Percentiles rank a stretch among this genome's conserved stretches.
Evolutionary conservation across 208 protist genomes (phyloP).

Genomic region (Wallacemonas collosoma): DNA sequence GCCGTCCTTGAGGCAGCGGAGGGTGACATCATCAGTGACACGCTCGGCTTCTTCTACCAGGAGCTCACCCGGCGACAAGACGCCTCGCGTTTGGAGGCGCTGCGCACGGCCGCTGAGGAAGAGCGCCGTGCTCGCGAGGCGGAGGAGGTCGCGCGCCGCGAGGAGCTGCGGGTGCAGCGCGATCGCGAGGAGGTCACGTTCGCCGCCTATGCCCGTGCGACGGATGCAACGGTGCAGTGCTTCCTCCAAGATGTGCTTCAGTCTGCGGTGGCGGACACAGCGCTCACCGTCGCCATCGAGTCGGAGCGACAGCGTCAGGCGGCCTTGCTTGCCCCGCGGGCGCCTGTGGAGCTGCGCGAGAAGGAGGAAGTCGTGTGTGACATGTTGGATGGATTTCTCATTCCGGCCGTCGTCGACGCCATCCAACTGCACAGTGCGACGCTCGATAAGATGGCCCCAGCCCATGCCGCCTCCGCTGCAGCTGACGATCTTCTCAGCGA

Average conservation of each 20-base stretch:
- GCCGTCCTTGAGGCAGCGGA: constrained; percentile 61
- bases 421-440: constrained; percentile 38
- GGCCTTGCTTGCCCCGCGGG: constrained; percentile 25
- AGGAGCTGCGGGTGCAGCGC: constrained; percentile 61
- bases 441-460: constrained; percentile 55
- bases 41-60: constrained; percentile 85
- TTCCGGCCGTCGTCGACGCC: constrained; percentile 67
- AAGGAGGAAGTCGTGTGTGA: constrained; percentile 71
- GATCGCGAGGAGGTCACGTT: constrained; percentile 80
- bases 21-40: constrained; percentile 81
- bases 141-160: constrained; percentile 70
- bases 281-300: constrained; percentile 64
- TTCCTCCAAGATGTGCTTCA: constrained; percentile 67
- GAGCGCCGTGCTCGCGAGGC: constrained; percentile 75
- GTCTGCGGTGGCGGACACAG: constrained; percentile 52
- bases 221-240: constrained; percentile 61
- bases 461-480: constrained; percentile 37
- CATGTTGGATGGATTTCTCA: constrained; percentile 78
- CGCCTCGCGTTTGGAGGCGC: constrained; percentile 42
- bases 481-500: background rate
- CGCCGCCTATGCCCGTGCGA: constrained; percentile 56
- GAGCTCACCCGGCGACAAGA: constrained; percentile 87
- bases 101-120: constrained; percentile 68
- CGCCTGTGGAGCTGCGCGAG: constrained; percentile 20
- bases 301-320: constrained; percentile 53